Evolutionary conservation across 345 rosid species (phyloP), one percentile per base, ranked within the genome.

Genomic region (Turritis glabra): DNA sequence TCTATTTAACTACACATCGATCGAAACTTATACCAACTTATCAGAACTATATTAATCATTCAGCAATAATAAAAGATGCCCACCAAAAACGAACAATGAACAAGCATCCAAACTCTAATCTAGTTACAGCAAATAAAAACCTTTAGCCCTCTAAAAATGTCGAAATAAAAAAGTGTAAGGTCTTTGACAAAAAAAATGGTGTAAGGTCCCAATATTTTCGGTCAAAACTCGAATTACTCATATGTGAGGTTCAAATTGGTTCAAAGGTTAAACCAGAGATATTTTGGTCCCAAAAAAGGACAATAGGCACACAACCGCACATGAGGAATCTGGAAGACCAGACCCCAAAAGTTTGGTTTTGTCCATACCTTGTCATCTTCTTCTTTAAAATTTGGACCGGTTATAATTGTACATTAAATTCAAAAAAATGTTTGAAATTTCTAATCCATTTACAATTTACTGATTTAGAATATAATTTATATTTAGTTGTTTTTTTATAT

Each of bases 281-380:
- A 53, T 0, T 44, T 54, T 63, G 33, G 75, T 63, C 38, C 29
- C 35, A 33, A 44, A 32, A 71, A 37, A 64, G 12, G 77, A 71
- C 72, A 65, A 58, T 60, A 44, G 46, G 37, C 46, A 71, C 61
- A 64, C 72, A 77, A 72, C 77, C 69, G 35, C 73, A 65, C 77
- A 77, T 63, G 67, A 63, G 67, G 60, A 55, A 71, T 71, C 76
- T 46, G 32, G 40, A 35, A 38, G 67, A 56, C 76, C 67, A 64
- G 35, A 47, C 62, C 72, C 51, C 23, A 64, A 77, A 77, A 77
- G 77, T 65, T 65, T 27, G 55, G 47, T 77, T 77, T 77, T 77
- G 80, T 71, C 77, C 50, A 56, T 48, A 64, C 64, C 63, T 57
- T 77, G 80, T 77, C 77, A 9, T 64, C 65, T 56, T 77, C 72